Base-by-base conservation (phyloP, 2,329 filamentous ascomycete species). In the Colletotrichum siamense region DNA sequence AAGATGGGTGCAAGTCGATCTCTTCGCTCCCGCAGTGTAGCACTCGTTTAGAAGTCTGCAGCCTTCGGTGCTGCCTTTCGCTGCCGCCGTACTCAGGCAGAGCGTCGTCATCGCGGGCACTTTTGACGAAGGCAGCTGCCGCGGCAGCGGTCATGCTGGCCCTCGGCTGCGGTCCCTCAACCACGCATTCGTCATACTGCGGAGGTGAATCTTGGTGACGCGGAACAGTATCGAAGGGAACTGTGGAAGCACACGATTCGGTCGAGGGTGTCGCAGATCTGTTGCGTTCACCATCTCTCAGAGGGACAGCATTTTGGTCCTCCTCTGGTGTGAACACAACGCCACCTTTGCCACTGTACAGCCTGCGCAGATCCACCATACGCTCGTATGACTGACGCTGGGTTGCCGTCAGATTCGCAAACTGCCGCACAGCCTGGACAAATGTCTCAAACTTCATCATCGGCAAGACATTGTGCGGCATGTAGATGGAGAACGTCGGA, bases 261-360 rank as follows among this genome's bases (percentile, higher is more conserved):
- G 68, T 55, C 8, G 34, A 26, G 24, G 68, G 57, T 52, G 68
- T 70, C n/a, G 8, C 24, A 16, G 22, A 57, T 57, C 52, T 16
- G 52, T 26, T 22, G 52, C 52, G 52, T 57, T 57, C 52, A 13
- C 1, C 52, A 8, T 34, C 44, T n/a, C 2, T 39, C 28, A 15
- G 30, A 28, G 30, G 18, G 30, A 24, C 34, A 30, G 15, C 36
- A 16, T 22, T 22, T 28, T 32, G 5, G 16, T 34, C 13, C 13
- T 36, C 34, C 9, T 62, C 34, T 5, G 13, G 36, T 13, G 15
- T 26, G 5, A 73, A 32, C 26, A 61, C 64, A 5, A 18, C 26
- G 5, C 70, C 70, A 28, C 70, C 70, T 36, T 44, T 73, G 49
- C 70, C 70, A 61, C 55, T 30, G 24, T 73, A 73, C 8, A 73